Conservation (phyloP, 2,329 filamentous ascomycete species). For the Coniella vitis region DNA sequence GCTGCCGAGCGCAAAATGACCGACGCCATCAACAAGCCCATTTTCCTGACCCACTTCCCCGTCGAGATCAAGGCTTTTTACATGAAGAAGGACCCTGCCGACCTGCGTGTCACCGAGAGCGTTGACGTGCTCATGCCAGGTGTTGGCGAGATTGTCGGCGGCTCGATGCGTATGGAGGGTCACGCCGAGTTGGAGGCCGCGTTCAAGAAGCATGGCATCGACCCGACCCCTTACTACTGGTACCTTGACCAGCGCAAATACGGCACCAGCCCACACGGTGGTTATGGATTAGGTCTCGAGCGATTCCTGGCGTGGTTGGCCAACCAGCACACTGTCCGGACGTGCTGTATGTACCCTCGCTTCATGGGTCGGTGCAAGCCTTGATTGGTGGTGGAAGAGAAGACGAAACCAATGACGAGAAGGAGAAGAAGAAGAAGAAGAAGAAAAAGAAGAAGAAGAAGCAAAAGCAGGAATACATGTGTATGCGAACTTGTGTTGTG, state of each 20-base stretch:
- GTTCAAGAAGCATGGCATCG: conserved; percentile 81
- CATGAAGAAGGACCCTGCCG: conserved; percentile 82
- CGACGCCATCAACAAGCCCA: conserved; percentile 89
- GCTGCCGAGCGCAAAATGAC: conserved; percentile 96
- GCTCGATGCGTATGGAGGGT: conserved; percentile 91
- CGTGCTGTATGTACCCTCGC: conserved; percentile 68
- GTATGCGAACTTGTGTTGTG: too few species aligned
- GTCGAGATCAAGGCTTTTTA: conserved; percentile 98
- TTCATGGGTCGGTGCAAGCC: conserved; percentile 79
- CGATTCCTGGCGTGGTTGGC: conserved; percentile 62
- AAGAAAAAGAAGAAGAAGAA: background rate
- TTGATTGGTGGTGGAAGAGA: conserved; percentile 38
- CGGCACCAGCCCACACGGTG: conserved; percentile 84
- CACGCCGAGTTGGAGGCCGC: conserved; percentile 84
- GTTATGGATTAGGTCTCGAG: conserved; percentile 89
- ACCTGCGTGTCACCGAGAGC: conserved; percentile 81
- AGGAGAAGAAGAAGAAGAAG: too few species aligned
- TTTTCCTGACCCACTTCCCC: conserved; percentile 96
- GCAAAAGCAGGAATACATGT: too few species aligned
- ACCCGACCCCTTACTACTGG: conserved; percentile 88
- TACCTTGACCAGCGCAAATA: conserved; percentile 98
- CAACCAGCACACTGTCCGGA: conserved; percentile 58
- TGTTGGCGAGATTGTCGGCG: conserved; percentile 94
- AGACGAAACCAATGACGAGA: too few species aligned
- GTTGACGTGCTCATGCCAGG: conserved; percentile 85